phyloP scores from a whole-genome alignment of 2,329 filamentous ascomycete species.

The Zymoseptoria brevis region DNA sequence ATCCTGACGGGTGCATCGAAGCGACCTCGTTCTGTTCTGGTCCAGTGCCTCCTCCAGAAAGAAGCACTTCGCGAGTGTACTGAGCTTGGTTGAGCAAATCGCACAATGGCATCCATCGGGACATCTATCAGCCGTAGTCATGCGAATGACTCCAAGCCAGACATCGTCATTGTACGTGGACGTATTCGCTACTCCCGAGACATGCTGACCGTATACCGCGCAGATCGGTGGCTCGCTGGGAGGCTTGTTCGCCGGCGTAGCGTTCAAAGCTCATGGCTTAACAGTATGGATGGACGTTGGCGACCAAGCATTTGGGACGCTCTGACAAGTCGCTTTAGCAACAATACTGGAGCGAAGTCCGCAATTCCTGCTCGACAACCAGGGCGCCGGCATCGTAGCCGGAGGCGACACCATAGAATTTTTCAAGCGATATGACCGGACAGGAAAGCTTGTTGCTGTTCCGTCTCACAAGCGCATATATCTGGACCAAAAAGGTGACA shows the following conservation, averaged over 20 bases:
- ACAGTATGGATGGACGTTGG: slow-evolving; percentile 9
- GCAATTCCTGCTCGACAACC: slow-evolving; percentile 36
- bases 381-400: slow-evolving; percentile 42
- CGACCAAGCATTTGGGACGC: not conserved
- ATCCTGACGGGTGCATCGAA: not conserved
- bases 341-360: slow-evolving; percentile 35
- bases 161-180: slow-evolving; percentile 18
- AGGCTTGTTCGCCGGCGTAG: slow-evolving; percentile 23
- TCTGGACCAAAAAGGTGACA: slow-evolving; percentile 21
- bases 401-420: slow-evolving; percentile 38
- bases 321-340: slow-evolving; percentile 1
- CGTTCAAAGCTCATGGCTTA: slow-evolving; percentile 22
- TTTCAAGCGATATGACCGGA: slow-evolving; percentile 37
- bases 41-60: too few relatives aligned
- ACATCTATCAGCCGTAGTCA: slow-evolving; percentile 1
- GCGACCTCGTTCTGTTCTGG: too few relatives aligned
- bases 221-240: slow-evolving; percentile 26
- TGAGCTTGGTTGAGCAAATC: too few relatives aligned
- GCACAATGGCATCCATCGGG: not conserved
- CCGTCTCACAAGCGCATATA: slow-evolving; percentile 21
- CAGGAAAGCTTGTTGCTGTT: slow-evolving; percentile 26
- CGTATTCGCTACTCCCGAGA: not conserved
- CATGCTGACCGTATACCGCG: not conserved
- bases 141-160: slow-evolving; percentile 7
- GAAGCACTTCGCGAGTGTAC: too few relatives aligned